Evolutionary conservation across 2,329 filamentous ascomycete species (phyloP).

Genomic region (Alternaria triticina): DNA sequence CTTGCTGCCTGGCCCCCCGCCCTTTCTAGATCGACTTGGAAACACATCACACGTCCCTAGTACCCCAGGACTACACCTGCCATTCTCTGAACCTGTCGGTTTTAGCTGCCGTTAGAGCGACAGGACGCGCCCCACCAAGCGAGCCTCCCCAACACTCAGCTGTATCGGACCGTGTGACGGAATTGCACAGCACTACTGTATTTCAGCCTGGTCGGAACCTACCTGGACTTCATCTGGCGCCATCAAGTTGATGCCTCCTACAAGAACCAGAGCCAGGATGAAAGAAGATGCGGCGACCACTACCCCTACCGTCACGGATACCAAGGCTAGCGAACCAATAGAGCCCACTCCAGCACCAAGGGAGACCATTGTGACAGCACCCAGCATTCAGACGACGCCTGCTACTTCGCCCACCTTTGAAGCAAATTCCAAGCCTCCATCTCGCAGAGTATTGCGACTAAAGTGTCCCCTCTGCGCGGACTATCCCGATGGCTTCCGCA

Average conservation of each 20-base stretch:
- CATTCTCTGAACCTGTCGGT: constrained; percentile 25
- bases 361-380: constrained; percentile 40
- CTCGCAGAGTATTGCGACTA: constrained; percentile 42
- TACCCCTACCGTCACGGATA: constrained; percentile 27
- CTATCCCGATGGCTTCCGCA: constrained; percentile 79
- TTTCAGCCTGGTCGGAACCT: constrained; percentile 20
- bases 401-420: constrained; percentile 43
- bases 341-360: constrained; percentile 32
- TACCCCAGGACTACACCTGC: constrained; percentile 24
- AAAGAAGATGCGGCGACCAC: constrained; percentile 36
- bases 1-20: constrained; percentile 44
- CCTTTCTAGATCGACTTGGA: constrained; percentile 34
- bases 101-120: constrained; percentile 37
- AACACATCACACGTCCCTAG: constrained; percentile 28
- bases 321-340: constrained; percentile 30
- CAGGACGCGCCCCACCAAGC: constrained; percentile 40
- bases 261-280: constrained; percentile 44
- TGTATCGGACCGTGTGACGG: constrained; percentile 20
- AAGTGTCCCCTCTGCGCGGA: constrained; percentile 72
- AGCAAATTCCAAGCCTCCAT: constrained; percentile 35
- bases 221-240: neutral
- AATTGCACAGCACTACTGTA: constrained; percentile 12
- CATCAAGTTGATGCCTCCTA: constrained; percentile 40
- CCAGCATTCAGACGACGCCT: constrained; percentile 32
- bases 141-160: constrained; percentile 27